phyloP scores from a whole-genome alignment of 2,329 filamentous ascomycete species.

The Sclerotinia sclerotiorum region DNA sequence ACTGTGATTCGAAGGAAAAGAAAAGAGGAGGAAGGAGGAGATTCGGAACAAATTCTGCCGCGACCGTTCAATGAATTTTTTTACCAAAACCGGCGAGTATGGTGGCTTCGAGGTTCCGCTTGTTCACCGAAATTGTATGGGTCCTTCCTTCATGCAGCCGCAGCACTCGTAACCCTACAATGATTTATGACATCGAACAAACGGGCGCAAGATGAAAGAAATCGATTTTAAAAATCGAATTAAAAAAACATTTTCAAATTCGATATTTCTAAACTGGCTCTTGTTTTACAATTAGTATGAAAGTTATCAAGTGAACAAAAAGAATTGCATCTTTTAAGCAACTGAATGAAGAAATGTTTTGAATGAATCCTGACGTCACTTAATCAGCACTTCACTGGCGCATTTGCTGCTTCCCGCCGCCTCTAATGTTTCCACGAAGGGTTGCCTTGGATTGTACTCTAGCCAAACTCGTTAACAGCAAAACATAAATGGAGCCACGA shows the following conservation, averaged over 20 bases:
- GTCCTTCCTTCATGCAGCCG: neutral
- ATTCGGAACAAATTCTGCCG: conserved; percentile 1
- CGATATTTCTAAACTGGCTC: neutral
- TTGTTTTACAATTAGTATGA: neutral
- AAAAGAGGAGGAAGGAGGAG: conserved; percentile 9
- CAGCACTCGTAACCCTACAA: too few relatives aligned
- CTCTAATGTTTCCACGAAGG: neutral
- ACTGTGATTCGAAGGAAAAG: conserved; percentile 8
- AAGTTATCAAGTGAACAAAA: neutral
- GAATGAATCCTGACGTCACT: conserved; percentile 20
- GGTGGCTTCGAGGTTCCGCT: neutral
- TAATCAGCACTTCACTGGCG: conserved; percentile 9
- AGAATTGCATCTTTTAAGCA: neutral
- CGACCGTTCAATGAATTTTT: neutral
- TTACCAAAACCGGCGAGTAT: conserved; percentile 7
- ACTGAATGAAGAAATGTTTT: neutral
- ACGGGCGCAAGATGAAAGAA: neutral
- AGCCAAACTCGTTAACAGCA: neutral
- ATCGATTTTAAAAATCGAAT: neutral
- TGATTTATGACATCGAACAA: conserved; percentile 15
- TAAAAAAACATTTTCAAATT: conserved; percentile 9
- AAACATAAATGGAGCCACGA: conserved; percentile 34
- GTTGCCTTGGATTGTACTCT: neutral
- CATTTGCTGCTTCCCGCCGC: neutral
- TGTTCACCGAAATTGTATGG: conserved; percentile 12